These are phyloP conservation scores for Cardiosporidium cionae DNA, from an alignment of 169 alveolate species.

Conservation along the genomic window DNA sequence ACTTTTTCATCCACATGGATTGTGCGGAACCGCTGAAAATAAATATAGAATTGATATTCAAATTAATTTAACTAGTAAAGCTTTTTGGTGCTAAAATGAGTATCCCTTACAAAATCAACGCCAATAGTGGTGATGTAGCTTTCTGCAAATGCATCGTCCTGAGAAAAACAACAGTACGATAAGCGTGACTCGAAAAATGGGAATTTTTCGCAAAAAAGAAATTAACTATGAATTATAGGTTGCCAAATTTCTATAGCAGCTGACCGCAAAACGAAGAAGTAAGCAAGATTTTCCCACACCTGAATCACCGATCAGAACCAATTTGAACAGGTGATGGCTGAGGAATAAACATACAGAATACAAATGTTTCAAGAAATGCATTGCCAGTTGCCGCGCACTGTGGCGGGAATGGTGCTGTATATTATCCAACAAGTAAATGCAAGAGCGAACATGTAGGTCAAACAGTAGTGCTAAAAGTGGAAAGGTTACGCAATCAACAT, in stretches of 20 bases:
- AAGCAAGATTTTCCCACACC: slow-evolving; percentile 97
- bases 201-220: neutral
- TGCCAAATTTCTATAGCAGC: slow-evolving; percentile 7
- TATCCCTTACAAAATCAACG: slow-evolving; percentile 32
- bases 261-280: slow-evolving; percentile 88
- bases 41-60: neutral
- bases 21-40: slow-evolving; percentile 41
- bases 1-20: slow-evolving; percentile 74
- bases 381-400: no score
- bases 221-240: neutral
- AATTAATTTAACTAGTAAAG: neutral
- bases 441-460: no score
- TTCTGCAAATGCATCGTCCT: slow-evolving; percentile 77
- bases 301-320: slow-evolving; percentile 93
- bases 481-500: no score
- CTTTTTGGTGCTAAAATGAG: neutral
- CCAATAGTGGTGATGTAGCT: slow-evolving; percentile 77
- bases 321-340: slow-evolving; percentile 87
- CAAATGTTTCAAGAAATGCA: no score
- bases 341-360: neutral
- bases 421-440: no score
- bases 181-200: neutral
- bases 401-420: no score
- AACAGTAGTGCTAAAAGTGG: no score
- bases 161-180: neutral